Evolutionary conservation across 371 early-diverging fungal genomes (phyloP), one percentile per base, ranked within the genome.

Genomic region (Mycotypha africana): DNA sequence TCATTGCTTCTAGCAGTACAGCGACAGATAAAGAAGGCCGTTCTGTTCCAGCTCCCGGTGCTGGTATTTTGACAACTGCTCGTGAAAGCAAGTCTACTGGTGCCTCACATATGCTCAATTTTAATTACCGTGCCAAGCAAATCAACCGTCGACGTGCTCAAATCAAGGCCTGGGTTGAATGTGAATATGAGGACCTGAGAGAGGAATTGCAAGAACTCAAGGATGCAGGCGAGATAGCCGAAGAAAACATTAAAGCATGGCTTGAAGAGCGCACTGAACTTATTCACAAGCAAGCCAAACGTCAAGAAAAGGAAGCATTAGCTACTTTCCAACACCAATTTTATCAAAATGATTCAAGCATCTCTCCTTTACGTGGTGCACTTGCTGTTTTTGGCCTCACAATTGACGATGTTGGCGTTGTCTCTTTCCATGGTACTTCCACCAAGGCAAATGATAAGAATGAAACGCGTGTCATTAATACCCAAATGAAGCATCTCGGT

Each of bases 381-480:
- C 78, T 97, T 38, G 92, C 95, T 28, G 81, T 84, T 12, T 97
- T 81, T 62, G 95, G 94, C 36, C 70, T 97, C 50, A 89, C 90
- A 6, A 73, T 95, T 35, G 93, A 96, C 62, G 97, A 96, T 63
- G 88, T 96, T 57, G 89, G 90, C 46, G 90, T 94, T 32, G 92
- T 93, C n/a, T 94, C 94, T 19, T 96, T 96, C 95, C 97, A 95
- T 74, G 97, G 97, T 52, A 97, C 97, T 22, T 89, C 91, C 17
- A 97, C 97, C 57, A 84, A 88, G 70, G 95, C 96, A 45, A 97
- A 97, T 70, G 97, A 97, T 74, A 86, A 86, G 81, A 97, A 95
- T 76, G 97, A 96, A 67, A 89, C 93, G 10, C 79, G 82, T 36
- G 94, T 93, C 4, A 51, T 94, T 39, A 87, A 95, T 80, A 71